These are phyloP conservation scores for Jaenimonas drosophilae DNA, from an alignment of 208 protist species.

Conservation along the genomic window DNA sequence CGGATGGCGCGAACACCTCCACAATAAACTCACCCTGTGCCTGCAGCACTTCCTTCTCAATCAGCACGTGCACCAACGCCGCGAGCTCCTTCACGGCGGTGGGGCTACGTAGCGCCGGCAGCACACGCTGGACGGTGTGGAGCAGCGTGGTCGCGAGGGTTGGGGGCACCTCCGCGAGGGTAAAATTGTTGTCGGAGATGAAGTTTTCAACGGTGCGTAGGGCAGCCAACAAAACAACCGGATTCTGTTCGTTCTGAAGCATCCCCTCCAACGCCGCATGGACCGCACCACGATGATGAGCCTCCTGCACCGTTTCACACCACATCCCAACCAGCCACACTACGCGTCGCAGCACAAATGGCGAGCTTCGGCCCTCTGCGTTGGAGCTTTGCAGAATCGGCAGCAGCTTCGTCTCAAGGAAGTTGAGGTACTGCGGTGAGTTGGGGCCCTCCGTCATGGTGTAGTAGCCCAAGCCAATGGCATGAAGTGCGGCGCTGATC, in stretches of 20 bases:
- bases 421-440: conserved; percentile 54
- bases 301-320: conserved; percentile 52
- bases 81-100: conserved; percentile 31
- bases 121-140: conserved; percentile 24
- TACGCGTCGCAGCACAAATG: conserved; percentile 63
- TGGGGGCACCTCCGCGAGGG: conserved; percentile 23
- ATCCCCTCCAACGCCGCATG: conserved; percentile 42
- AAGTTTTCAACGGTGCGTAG: conserved; percentile 59
- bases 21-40: conserved; percentile 31
- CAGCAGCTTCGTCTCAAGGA: conserved; percentile 39
- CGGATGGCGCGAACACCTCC: conserved; percentile 30
- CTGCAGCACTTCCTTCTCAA: conserved; percentile 29
- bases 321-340: conserved; percentile 85
- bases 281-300: conserved; percentile 20
- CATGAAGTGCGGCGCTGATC: conserved; percentile 71
- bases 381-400: conserved; percentile 32
- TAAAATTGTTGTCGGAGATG: conserved; percentile 47
- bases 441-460: conserved; percentile 38
- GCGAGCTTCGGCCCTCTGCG: conserved; percentile 7
- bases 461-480: conserved; percentile 77
- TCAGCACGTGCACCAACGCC: conserved; percentile 41
- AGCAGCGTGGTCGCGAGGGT: conserved; percentile 38
- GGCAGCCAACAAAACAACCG: conserved; percentile 39
- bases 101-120: conserved; percentile 28
- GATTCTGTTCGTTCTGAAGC: conserved; percentile 11